A percentile compares a stretch with the other conserved stretches of the same genome.
Conservation (phyloP, 768 basidiomycete species). For the Naganishia vaughanmartiniae region DNA sequence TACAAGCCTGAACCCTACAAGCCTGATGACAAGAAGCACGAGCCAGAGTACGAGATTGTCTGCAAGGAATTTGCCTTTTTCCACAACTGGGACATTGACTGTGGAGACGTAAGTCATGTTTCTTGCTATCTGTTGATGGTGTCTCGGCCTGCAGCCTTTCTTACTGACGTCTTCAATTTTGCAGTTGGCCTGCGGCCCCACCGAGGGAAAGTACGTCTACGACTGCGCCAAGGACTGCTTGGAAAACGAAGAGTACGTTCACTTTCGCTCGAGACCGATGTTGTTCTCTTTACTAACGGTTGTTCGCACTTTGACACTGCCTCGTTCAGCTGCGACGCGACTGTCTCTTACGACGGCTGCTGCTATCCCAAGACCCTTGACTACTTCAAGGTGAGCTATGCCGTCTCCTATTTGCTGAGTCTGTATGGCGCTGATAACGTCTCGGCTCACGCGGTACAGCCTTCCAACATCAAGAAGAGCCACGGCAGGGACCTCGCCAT, state of each 20-base stretch:
- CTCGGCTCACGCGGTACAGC: not conserved
- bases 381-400: not conserved
- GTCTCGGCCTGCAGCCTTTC: not conserved
- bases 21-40: conserved; percentile 9
- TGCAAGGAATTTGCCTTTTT: conserved; percentile 16
- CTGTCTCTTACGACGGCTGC: conserved; percentile 3
- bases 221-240: conserved; percentile 10
- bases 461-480: not conserved
- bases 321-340: conserved; percentile 1
- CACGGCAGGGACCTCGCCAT: conserved; percentile 19
- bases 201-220: not conserved
- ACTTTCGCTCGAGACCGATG: not conserved
- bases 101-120: conserved; percentile 3
- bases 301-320: not conserved
- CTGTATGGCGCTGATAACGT: not conserved
- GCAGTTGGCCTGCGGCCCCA: conserved; percentile 2
- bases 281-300: not conserved
- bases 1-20: not conserved
- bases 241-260: not conserved
- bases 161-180: not conserved
- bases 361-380: conserved; percentile 22
- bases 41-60: conserved; percentile 15
- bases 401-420: not conserved
- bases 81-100: conserved; percentile 13
- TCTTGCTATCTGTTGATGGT: not conserved